phyloP scores from a whole-genome alignment of 495 filamentous ascomycete species.

The Aspergillus diversus region DNA sequence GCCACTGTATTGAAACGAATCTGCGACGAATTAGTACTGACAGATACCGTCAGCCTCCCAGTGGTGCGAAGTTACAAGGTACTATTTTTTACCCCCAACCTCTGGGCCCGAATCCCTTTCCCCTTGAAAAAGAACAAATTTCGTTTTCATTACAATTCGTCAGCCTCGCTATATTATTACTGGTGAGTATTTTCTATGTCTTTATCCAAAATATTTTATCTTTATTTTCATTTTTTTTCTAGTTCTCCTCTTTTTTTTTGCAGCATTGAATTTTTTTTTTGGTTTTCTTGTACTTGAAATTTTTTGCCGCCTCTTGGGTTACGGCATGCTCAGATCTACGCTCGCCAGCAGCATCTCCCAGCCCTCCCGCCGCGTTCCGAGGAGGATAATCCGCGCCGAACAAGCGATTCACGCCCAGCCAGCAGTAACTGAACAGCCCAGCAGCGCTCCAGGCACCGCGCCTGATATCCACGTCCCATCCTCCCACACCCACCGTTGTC shows the following conservation, averaged over 20 bases:
- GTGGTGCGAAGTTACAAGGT: not conserved
- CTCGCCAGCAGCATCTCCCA: constrained; percentile 42
- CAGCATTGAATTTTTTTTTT: not conserved
- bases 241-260: constrained; percentile 12
- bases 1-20: constrained; percentile 2
- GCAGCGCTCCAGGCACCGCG: constrained; percentile 32
- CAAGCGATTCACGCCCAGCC: constrained; percentile 49
- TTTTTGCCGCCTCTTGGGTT: constrained; percentile 19
- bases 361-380: constrained; percentile 38
- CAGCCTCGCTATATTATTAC: not conserved
- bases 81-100: not conserved
- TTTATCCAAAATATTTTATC: not conserved
- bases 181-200: constrained; percentile 6
- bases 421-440: constrained; percentile 32
- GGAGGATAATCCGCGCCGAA: constrained; percentile 48
- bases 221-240: not conserved
- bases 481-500: constrained; percentile 14
- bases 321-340: constrained; percentile 50
- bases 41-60: not conserved
- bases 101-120: not conserved
- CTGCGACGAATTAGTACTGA: not conserved
- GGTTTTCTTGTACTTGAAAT: not conserved
- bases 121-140: not conserved
- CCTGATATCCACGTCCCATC: constrained; percentile 32
- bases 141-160: not conserved